Conservation (phyloP, 768 basidiomycete species). For the Hortiboletus flavorubellus region DNA sequence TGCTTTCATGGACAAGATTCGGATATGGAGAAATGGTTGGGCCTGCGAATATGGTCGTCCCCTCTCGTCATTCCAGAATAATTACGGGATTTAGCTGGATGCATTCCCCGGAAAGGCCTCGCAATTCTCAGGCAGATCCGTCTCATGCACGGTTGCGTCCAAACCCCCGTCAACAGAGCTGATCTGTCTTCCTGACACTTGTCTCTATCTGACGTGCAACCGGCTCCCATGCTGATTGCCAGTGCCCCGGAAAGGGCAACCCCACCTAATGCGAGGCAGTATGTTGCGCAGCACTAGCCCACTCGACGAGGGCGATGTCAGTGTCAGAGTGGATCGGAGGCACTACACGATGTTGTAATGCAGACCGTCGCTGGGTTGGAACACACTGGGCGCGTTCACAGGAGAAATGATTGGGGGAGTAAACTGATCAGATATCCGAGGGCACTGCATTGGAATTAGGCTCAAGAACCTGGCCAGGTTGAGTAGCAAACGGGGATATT, state of each 20-base stretch:
- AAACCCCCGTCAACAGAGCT: constrained; percentile 15
- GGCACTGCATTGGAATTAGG: constrained; percentile 37
- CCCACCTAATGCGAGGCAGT: constrained; percentile 1
- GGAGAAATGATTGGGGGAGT: constrained; percentile 21
- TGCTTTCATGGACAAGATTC: constrained; percentile 3
- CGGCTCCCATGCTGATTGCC: constrained; percentile 9
- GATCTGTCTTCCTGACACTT: constrained; percentile 17
- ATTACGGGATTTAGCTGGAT: constrained; percentile 11
- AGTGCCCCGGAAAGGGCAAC: constrained; percentile 5
- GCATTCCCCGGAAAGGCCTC: constrained; percentile 13
- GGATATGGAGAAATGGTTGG: constrained; percentile 1
- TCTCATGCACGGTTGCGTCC: constrained; percentile 12
- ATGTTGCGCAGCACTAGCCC: constrained; percentile 1
- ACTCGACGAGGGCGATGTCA: constrained; percentile 5
- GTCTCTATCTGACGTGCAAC: constrained; percentile 18
- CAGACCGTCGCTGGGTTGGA: constrained; percentile 28
- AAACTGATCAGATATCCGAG: constrained; percentile 37
- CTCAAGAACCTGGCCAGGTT: constrained; percentile 27
- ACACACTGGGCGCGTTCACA: constrained; percentile 18
- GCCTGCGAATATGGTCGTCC: constrained; percentile 15
- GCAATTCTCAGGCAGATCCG: constrained; percentile 32
- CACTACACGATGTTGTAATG: constrained; percentile 9
- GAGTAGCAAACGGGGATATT: constrained; percentile 21
- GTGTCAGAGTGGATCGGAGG: constrained; percentile 8
- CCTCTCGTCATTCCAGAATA: constrained; percentile 20